phyloP scores from a whole-genome alignment of 768 basidiomycete genomes.

The Dendrothele bispora region DNA sequence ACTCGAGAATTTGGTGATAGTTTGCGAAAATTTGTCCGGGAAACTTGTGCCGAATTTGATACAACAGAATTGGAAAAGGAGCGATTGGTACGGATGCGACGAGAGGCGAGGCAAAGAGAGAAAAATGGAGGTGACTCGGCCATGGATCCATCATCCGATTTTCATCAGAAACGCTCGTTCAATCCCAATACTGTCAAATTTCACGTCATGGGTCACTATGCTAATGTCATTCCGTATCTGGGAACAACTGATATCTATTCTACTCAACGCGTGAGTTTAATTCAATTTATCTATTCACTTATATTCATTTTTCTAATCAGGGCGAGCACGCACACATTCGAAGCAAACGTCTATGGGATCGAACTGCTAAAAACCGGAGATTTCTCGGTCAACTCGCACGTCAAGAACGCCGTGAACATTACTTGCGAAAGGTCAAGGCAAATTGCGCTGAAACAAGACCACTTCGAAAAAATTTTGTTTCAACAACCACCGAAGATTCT shows the following conservation, averaged over 20 bases:
- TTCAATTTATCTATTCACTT: background rate
- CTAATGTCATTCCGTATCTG: conserved; percentile 20
- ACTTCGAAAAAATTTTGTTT: too few species aligned
- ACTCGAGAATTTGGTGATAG: conserved; percentile 34
- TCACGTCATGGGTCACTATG: conserved; percentile 29
- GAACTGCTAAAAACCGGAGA: conserved; percentile 28
- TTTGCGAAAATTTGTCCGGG: conserved; percentile 32
- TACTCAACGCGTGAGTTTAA: conserved; percentile 26
- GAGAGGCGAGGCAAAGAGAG: conserved; percentile 9
- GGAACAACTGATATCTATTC: conserved; percentile 29
- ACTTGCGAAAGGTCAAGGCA: too few species aligned
- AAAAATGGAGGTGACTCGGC: conserved; percentile 5
- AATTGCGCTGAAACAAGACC: too few species aligned
- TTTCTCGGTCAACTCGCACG: conserved; percentile 19
- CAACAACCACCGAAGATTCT: too few species aligned
- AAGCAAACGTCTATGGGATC: too few species aligned
- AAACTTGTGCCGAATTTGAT: conserved; percentile 26
- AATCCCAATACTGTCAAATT: conserved; percentile 27
- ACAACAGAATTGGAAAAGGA: conserved; percentile 33
- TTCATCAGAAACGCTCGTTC: conserved; percentile 15
- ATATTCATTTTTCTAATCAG: conserved; percentile 25
- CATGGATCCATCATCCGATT: conserved; percentile 7
- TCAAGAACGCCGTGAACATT: too few species aligned
- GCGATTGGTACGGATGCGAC: conserved; percentile 19
- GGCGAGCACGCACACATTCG: too few species aligned